Conservation (phyloP, 2,329 filamentous ascomycete genomes). For the Neopestalotiopsis clavispora region DNA sequence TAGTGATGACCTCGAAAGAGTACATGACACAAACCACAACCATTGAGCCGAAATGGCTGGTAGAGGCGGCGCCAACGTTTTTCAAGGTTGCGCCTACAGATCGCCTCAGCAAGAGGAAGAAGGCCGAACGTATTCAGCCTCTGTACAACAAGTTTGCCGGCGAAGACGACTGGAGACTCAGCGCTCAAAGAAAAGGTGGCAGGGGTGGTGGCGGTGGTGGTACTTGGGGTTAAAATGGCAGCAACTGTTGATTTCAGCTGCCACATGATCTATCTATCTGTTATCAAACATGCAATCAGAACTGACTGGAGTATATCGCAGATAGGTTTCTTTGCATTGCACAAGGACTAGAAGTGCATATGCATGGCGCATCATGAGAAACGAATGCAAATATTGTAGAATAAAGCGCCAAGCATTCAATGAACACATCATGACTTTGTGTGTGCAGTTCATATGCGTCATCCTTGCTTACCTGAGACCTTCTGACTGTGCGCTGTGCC, state of each 20-base stretch:
- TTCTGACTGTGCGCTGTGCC: too few species aligned
- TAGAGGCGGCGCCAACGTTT: conserved; percentile 97
- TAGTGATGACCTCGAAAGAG: conserved; percentile 94
- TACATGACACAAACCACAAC: conserved; percentile 96
- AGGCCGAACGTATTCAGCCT: conserved; percentile 92
- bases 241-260: not conserved
- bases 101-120: conserved; percentile 85
- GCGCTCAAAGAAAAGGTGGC: conserved; percentile 83
- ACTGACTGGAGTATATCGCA: not conserved
- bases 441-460: too few species aligned
- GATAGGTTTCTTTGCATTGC: not conserved
- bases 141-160: conserved; percentile 90
- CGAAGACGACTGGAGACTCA: conserved; percentile 94
- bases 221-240: conserved; percentile 77
- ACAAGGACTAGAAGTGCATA: not conserved
- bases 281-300: not conserved
- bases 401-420: not conserved
- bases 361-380: not conserved
- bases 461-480: too few species aligned
- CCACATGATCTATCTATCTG: not conserved
- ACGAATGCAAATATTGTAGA: not conserved
- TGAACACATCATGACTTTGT: not conserved
- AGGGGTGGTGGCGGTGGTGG: conserved; percentile 84
- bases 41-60: conserved; percentile 93
- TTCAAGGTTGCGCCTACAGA: conserved; percentile 96